These are phyloP conservation scores for Kwoniella pini DNA, from an alignment of 768 basidiomycete genomes.

Conservation along the genomic window DNA sequence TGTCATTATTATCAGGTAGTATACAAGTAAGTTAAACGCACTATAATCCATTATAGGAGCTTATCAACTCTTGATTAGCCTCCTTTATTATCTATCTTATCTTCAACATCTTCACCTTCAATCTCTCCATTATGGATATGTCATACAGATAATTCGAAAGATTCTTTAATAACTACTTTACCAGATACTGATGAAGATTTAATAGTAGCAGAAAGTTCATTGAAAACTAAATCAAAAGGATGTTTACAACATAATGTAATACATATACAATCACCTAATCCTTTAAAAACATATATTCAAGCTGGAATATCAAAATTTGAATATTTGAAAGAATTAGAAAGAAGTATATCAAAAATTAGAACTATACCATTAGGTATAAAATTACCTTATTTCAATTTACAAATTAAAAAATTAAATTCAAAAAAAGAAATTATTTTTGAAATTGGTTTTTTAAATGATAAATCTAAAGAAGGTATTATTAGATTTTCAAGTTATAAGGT, in stretches of 20 bases:
- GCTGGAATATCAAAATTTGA: constrained; percentile 27
- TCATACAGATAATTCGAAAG: constrained; percentile 23
- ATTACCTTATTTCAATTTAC: constrained; percentile 38
- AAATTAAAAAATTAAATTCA: constrained; percentile 36
- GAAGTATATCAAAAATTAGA: constrained; percentile 26
- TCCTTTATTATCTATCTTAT: constrained; percentile 44
- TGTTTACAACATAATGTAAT: constrained; percentile 31
- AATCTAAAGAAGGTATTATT: constrained; percentile 39
- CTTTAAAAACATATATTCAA: constrained; percentile 43
- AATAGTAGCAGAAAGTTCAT: not conserved
- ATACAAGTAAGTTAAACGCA: constrained; percentile 7
- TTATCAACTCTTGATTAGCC: constrained; percentile 25
- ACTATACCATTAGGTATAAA: constrained; percentile 37
- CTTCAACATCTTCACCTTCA: constrained; percentile 41
- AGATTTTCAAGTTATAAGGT: constrained; percentile 42
- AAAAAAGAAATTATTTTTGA: constrained; percentile 42
- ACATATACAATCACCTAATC: constrained; percentile 46
- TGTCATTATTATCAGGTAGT: constrained; percentile 2
- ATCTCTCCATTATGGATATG: constrained; percentile 40
- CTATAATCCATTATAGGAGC: not conserved
- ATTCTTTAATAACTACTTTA: constrained; percentile 30
- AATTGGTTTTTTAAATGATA: constrained; percentile 41
- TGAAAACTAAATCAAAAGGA: constrained; percentile 11
- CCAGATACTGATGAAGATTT: constrained; percentile 18
- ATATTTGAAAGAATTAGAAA: constrained; percentile 1